A percentile compares a stretch with the other conserved stretches of the same genome.
Conservation (phyloP, 1,284 basidiomycete species). For the Marasmius tenuissimus region DNA sequence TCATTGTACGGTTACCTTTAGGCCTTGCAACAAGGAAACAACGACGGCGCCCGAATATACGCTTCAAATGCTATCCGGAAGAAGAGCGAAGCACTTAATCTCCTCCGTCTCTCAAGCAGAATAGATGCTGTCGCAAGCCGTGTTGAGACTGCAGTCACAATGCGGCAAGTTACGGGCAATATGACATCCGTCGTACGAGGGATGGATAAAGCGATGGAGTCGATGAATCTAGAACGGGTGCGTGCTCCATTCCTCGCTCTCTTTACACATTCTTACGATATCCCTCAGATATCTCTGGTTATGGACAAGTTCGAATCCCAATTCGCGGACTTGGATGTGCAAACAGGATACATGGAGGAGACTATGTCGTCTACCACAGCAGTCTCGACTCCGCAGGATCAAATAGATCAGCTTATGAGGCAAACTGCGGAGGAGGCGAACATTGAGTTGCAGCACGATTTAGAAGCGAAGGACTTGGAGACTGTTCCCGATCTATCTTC, state of each 20-base stretch:
- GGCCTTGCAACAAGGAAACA: slow-evolving; percentile 97
- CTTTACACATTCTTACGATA: slow-evolving; percentile 6
- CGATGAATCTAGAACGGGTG: slow-evolving; percentile 97
- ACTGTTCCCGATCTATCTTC: slow-evolving; percentile 53
- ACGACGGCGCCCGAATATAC: slow-evolving; percentile 97
- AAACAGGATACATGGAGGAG: slow-evolving; percentile 98
- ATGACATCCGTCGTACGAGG: slow-evolving; percentile 97
- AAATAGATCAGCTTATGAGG: slow-evolving; percentile 90
- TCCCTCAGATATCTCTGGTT: slow-evolving; percentile 86
- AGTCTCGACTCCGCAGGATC: slow-evolving; percentile 93
- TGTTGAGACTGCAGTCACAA: slow-evolving; percentile 99
- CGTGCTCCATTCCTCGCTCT: slow-evolving; percentile 26
- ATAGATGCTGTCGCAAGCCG: slow-evolving; percentile 97
- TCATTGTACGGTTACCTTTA: slow-evolving; percentile 31
- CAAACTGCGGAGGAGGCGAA: slow-evolving; percentile 98
- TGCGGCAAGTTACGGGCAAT: slow-evolving; percentile 92
- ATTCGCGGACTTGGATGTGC: slow-evolving; percentile 96
- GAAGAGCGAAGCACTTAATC: slow-evolving; percentile 93
- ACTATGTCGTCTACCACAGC: slow-evolving; percentile 95
- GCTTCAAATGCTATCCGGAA: slow-evolving; percentile 98
- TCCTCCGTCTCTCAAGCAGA: slow-evolving; percentile 83
- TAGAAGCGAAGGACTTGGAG: slow-evolving; percentile 67
- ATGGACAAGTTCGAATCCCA: slow-evolving; percentile 99
- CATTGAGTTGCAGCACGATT: slow-evolving; percentile 91
- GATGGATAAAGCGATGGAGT: slow-evolving; percentile 99